phyloP scores from a whole-genome alignment of 352 stramenopile genomes.

The Phytophthora citrophthora region DNA sequence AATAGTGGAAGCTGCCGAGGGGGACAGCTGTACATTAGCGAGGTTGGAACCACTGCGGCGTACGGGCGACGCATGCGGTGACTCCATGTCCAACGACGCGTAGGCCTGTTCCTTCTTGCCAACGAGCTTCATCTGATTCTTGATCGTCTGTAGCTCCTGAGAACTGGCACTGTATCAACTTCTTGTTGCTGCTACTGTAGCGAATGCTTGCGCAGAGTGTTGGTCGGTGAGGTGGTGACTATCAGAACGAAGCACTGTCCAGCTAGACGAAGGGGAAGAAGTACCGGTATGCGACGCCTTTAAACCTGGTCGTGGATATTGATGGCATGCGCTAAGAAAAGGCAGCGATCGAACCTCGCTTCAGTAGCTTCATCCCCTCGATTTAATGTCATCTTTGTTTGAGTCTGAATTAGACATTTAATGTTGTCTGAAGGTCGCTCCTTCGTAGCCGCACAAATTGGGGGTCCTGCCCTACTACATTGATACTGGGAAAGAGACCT shows the following conservation, averaged over 20 bases:
- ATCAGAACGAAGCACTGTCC: neutral
- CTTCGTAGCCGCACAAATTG: slow-evolving; percentile 21
- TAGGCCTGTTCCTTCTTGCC: slow-evolving; percentile 82
- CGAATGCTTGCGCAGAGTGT: slow-evolving; percentile 1
- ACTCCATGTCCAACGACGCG: slow-evolving; percentile 76
- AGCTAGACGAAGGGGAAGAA: neutral
- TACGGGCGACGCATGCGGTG: slow-evolving; percentile 39
- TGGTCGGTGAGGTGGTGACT: neutral
- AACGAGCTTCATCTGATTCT: slow-evolving; percentile 62
- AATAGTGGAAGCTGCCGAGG: slow-evolving; percentile 39
- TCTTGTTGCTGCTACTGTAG: neutral
- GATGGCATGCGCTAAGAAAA: slow-evolving; percentile 17
- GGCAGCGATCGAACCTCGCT: neutral
- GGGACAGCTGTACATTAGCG: slow-evolving; percentile 55
- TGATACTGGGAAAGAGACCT: slow-evolving; percentile 15
- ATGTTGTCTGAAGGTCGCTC: slow-evolving; percentile 24
- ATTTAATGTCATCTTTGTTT: neutral
- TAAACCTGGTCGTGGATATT: slow-evolving; percentile 17
- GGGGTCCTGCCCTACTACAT: slow-evolving; percentile 8
- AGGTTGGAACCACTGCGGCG: slow-evolving; percentile 45
- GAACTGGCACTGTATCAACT: neutral
- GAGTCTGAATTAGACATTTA: neutral
- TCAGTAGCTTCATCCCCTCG: too few species aligned
- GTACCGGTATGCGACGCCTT: neutral
- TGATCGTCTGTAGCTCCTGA: neutral